A percentile compares a stretch with the other conserved stretches of the same genome.
phyloP scores from a whole-genome alignment of 139 green algal species.

The Edaphochlamys debaryana region DNA sequence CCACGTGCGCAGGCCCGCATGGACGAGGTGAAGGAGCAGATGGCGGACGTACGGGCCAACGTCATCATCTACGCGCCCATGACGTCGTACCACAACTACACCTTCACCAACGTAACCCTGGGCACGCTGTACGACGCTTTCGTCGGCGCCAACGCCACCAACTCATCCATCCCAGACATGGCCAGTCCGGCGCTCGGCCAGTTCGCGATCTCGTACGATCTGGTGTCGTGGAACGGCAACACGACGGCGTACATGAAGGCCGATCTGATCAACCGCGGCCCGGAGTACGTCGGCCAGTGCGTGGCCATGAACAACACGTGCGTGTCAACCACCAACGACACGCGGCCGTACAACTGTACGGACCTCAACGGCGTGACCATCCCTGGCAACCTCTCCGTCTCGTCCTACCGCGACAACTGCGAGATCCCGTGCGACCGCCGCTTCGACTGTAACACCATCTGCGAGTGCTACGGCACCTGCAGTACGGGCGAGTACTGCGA shows the following conservation, averaged over 20 bases:
- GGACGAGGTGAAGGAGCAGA: constrained; percentile 38
- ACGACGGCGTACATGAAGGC: constrained; percentile 65
- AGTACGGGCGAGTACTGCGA: constrained; percentile 45
- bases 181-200: background rate
- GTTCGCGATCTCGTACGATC: constrained; percentile 56
- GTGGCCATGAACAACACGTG: constrained; percentile 46
- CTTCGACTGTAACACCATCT: constrained; percentile 65
- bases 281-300: constrained; percentile 72
- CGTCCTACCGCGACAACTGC: constrained; percentile 48
- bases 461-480: constrained; percentile 59
- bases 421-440: constrained; percentile 60
- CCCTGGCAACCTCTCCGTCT: constrained; percentile 26
- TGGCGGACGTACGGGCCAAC: constrained; percentile 5
- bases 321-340: constrained; percentile 42
- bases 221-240: constrained; percentile 63
- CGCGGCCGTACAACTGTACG: constrained; percentile 59
- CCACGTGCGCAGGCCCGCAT: constrained; percentile 41
- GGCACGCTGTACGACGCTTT: background rate
- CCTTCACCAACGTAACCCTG: background rate
- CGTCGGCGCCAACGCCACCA: background rate
- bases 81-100: constrained; percentile 16
- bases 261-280: constrained; percentile 52
- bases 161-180: constrained; percentile 1
- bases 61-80: background rate
- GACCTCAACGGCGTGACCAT: constrained; percentile 7